These are phyloP conservation scores for Xylogone sp. DNA, from an alignment of 2,329 filamentous ascomycete genomes.

Conservation along the genomic window DNA sequence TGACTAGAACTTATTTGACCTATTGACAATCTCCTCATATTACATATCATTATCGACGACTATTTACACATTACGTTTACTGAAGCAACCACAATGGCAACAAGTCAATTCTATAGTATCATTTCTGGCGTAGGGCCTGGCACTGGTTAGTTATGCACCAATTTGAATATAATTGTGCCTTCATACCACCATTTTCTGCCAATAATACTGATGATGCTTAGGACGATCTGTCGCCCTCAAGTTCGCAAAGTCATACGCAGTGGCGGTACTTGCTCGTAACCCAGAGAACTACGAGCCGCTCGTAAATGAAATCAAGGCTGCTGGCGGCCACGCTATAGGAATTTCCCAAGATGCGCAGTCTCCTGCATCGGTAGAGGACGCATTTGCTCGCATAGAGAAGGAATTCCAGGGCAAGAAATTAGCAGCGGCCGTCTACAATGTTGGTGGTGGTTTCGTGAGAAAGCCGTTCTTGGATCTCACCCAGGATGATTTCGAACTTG, in stretches of 20 bases:
- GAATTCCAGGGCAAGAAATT: slow-evolving; percentile 52
- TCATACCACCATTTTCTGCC: background rate
- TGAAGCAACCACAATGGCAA: slow-evolving; percentile 12
- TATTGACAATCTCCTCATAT: background rate
- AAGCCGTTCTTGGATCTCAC: slow-evolving; percentile 58
- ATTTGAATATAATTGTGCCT: no score
- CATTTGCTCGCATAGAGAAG: slow-evolving; percentile 59
- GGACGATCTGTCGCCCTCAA: slow-evolving; percentile 48
- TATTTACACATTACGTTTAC: background rate
- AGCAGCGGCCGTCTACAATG: slow-evolving; percentile 70
- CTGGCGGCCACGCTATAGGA: slow-evolving; percentile 67
- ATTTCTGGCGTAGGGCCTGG: slow-evolving; percentile 71
- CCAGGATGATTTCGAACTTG: slow-evolving; percentile 44
- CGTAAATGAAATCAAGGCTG: slow-evolving; percentile 62
- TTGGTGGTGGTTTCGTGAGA: slow-evolving; percentile 45
- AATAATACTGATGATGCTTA: slow-evolving; percentile 13
- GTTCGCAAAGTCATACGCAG: slow-evolving; percentile 64
- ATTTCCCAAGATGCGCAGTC: slow-evolving; percentile 64
- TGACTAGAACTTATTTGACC: background rate
- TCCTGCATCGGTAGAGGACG: slow-evolving; percentile 45
- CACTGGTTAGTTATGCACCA: slow-evolving; percentile 39
- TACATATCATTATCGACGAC: no score
- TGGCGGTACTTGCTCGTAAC: slow-evolving; percentile 70
- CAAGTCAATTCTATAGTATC: slow-evolving; percentile 57
- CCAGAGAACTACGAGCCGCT: slow-evolving; percentile 62